A percentile compares a stretch with the other conserved stretches of the same genome.
Evolutionary conservation across 2,329 filamentous ascomycete species (phyloP).

Genomic region (Diaporthe australafricana): DNA sequence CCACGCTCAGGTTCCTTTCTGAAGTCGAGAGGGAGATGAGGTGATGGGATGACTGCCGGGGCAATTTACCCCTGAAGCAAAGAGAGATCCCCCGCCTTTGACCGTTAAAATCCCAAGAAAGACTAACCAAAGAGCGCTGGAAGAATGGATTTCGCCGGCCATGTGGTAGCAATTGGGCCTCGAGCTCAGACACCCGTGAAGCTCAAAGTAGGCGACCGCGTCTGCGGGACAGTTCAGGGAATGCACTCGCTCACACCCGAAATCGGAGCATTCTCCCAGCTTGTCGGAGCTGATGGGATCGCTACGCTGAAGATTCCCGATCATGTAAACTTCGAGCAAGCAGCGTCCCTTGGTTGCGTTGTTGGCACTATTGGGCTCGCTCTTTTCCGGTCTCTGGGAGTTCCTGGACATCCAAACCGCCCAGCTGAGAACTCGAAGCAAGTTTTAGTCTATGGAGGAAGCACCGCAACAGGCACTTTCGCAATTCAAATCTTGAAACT

Average conservation of each 20-base stretch:
- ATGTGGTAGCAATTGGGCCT: too few species aligned
- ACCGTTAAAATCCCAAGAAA: too few species aligned
- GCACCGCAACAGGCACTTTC: neutral
- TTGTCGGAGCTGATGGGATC: neutral
- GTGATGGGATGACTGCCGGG: too few species aligned
- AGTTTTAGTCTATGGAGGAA: neutral
- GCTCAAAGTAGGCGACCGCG: slow-evolving; percentile 4
- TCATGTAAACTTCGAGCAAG: neutral
- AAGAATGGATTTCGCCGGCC: too few species aligned
- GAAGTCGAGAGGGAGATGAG: too few species aligned
- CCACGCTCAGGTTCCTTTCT: too few species aligned
- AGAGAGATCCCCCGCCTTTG: too few species aligned
- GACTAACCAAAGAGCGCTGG: too few species aligned
- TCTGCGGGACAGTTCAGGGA: neutral
- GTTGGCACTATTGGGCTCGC: slow-evolving; percentile 38
- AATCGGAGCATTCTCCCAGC: slow-evolving; percentile 7
- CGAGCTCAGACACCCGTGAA: too few species aligned
- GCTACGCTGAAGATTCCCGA: neutral
- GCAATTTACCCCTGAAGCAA: too few species aligned
- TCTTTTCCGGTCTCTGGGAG: slow-evolving; percentile 38
- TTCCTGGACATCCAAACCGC: slow-evolving; percentile 36
- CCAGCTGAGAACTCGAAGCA: neutral
- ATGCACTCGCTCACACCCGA: neutral
- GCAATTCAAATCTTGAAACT: slow-evolving; percentile 15
- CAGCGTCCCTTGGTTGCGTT: neutral